Percentiles rank a stretch among this genome's conserved stretches.
These are phyloP conservation scores for Arabidopsis hybrid DNA, from an alignment of 441 rosid species.

Conservation along the genomic window DNA sequence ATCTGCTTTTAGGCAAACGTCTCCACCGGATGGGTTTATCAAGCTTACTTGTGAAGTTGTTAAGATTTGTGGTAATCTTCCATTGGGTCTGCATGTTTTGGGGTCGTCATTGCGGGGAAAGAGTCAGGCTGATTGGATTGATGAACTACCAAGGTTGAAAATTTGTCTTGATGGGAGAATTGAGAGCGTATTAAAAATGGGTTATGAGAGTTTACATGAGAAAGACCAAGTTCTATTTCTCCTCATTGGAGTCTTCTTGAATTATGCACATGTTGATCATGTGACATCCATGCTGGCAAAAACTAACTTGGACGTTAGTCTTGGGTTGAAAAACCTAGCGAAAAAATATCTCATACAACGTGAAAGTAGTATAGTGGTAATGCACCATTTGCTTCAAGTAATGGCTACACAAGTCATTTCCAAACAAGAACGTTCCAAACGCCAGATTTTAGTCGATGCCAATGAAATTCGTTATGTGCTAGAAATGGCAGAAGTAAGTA, in stretches of 20 bases:
- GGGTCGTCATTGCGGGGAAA: constrained; percentile 6
- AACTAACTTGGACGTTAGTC: background rate
- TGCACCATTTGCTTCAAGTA: constrained; percentile 49
- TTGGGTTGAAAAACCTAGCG: background rate
- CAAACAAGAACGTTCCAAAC: background rate
- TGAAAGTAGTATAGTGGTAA: background rate
- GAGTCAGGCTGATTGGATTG: background rate
- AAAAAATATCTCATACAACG: background rate
- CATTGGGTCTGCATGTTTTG: background rate
- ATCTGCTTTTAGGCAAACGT: background rate
- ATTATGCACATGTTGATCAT: background rate
- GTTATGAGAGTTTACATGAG: constrained; percentile 11
- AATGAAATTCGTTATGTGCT: background rate
- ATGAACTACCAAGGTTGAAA: constrained; percentile 7
- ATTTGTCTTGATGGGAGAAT: background rate
- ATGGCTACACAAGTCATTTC: background rate
- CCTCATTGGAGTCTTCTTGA: background rate
- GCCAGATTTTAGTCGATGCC: background rate
- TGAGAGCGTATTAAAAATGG: background rate
- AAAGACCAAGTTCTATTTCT: constrained; percentile 12
- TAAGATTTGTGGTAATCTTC: constrained; percentile 5
- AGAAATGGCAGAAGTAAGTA: background rate
- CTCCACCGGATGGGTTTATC: background rate
- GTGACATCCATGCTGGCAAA: constrained; percentile 12
- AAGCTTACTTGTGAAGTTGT: background rate